Base-by-base conservation (phyloP, 164 flowering plant species). In the Magnolia changhungtana region DNA sequence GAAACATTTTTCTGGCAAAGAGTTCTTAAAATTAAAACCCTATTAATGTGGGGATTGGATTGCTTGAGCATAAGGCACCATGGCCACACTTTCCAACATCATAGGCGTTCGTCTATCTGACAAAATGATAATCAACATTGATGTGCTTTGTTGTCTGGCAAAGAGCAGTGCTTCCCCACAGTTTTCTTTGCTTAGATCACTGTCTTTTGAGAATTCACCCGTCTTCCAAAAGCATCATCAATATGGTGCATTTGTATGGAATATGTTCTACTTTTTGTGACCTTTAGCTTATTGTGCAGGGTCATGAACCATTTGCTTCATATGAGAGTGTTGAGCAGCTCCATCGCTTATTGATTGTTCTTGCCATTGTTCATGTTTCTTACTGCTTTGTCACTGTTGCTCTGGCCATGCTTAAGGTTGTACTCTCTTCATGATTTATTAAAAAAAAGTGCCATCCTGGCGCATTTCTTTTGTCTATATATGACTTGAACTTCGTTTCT, bases 301-400 rank as follows among this genome's bases (percentile, higher is more conserved):
- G 92, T 16, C 87, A 72, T 31, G 87, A 91, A 84, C 88, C 97
- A n/a, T 90, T 93, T 77, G 95, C 85, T 74, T 91, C 97, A 14
- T 74, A 86, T 63, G 97, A 93, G 84, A 89, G 95, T 81, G 90
- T 95, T 50, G 95, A 93, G 83, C 98, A 95, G 85, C 94, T 95
- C 74, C 98, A 93, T 77, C 91, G 95, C 8, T 84, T 95, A 76
- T 75, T 93, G 72, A 89, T 95, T 81, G 93, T 88, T 71, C 91
- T 95, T 61, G 97, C 89, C 7, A 61, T 91, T 63, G 86, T 87
- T 50, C 97, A 92, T 87, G 92, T 90, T 73, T 85, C 84, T 20
- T 95, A 91, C 80, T 89, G 92, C 79, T 89, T 88, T 59, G 51
- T 73, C 24, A 85, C 95, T 64, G 83, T 91, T 76, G 91, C 85